A percentile compares a stretch with the other conserved stretches of the same genome.
Evolutionary conservation across 306 rosid genomes (phyloP).

Genomic region (Medicago arabica): DNA sequence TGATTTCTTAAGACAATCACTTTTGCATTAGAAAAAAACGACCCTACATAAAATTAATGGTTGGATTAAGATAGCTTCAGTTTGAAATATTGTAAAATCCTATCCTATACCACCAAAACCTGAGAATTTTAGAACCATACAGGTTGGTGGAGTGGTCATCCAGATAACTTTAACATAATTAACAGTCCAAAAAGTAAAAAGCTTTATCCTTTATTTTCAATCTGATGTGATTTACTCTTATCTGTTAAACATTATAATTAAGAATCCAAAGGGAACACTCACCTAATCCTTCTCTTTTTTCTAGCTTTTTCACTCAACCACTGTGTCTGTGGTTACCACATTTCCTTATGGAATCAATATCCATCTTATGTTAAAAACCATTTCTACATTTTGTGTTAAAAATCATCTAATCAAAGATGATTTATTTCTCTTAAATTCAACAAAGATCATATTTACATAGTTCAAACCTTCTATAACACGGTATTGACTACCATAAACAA

Average conservation of each 20-base stretch:
- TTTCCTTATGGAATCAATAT: conserved; percentile 15
- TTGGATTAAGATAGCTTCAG: conserved; percentile 34
- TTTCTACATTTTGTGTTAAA: background rate
- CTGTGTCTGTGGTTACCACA: conserved; percentile 16
- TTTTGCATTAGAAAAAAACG: background rate
- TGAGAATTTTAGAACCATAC: conserved; percentile 27
- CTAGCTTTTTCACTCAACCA: conserved; percentile 23
- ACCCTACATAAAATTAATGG: conserved; percentile 17
- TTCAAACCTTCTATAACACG: conserved; percentile 37
- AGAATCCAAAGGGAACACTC: background rate
- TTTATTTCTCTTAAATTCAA: conserved; percentile 25
- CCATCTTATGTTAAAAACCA: background rate
- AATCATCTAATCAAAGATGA: background rate
- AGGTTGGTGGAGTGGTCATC: conserved; percentile 42
- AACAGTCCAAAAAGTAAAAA: conserved; percentile 16
- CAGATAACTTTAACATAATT: conserved; percentile 37
- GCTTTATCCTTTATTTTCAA: conserved; percentile 2
- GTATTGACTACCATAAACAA: too few species aligned
- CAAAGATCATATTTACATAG: conserved; percentile 26
- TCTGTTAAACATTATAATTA: background rate
- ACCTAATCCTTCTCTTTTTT: background rate
- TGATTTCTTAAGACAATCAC: background rate
- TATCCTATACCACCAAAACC: conserved; percentile 44
- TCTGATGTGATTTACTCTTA: background rate
- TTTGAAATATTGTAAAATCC: conserved; percentile 28